Evolutionary conservation across 805 yeast genomes (phyloP).

Genomic region (Millerozyma miso): DNA sequence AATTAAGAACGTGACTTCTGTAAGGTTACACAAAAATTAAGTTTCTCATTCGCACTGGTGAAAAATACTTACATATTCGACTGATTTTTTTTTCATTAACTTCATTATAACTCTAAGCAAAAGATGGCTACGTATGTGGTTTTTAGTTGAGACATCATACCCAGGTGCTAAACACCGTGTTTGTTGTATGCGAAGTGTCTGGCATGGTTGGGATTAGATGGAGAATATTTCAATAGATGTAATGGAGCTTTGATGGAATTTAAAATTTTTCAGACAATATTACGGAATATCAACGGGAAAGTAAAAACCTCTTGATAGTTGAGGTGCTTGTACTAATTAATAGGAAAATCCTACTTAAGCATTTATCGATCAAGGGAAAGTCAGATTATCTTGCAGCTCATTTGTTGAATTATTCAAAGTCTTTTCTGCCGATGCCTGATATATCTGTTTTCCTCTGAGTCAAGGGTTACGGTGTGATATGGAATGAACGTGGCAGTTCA

Average conservation of each 20-base stretch:
- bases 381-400: slow-evolving; percentile 39
- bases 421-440: slow-evolving; percentile 41
- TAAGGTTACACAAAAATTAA: not conserved
- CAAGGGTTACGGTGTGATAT: slow-evolving; percentile 18
- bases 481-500: slow-evolving; percentile 40
- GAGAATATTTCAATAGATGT: slow-evolving; percentile 2
- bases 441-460: slow-evolving; percentile 42
- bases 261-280: not conserved
- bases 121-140: slow-evolving; percentile 7
- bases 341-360: slow-evolving; percentile 1
- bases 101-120: not conserved
- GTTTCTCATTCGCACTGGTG: not conserved
- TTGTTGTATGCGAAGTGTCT: not conserved
- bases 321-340: not conserved
- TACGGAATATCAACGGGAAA: not conserved
- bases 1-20: too few relatives aligned
- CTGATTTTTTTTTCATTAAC: not conserved
- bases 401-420: slow-evolving; percentile 15
- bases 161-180: not conserved
- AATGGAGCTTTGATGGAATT: not conserved
- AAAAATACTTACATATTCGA: not conserved
- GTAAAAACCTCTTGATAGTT: not conserved
- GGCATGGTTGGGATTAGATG: slow-evolving; percentile 2
- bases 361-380: slow-evolving; percentile 30
- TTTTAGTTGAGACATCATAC: slow-evolving; percentile 1